phyloP scores from a whole-genome alignment of 2,329 filamentous ascomycete species.

The Calonectria multiphialidica region DNA sequence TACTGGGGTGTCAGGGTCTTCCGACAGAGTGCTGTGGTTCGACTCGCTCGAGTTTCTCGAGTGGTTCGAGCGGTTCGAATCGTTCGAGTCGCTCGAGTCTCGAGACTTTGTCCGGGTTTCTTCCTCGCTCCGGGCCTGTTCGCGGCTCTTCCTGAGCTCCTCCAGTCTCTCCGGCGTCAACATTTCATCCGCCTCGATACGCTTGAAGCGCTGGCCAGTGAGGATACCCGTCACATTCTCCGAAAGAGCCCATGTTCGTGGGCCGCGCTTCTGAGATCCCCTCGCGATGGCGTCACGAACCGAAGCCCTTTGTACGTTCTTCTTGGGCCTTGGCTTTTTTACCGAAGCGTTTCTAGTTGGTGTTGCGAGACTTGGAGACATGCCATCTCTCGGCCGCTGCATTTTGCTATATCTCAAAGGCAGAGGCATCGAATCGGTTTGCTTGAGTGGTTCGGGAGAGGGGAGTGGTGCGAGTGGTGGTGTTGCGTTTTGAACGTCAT shows the following conservation, averaged over 20 bases:
- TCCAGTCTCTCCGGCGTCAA: conserved; percentile 65
- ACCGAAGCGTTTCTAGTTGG: conserved; percentile 47
- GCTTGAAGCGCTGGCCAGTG: conserved; percentile 65
- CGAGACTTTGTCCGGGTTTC: conserved; percentile 15
- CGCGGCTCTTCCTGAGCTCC: conserved; percentile 54
- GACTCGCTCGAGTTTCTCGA: neutral
- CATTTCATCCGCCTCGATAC: conserved; percentile 71
- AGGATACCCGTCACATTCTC: conserved; percentile 71
- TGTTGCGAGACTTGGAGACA: conserved; percentile 27
- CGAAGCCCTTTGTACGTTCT: conserved; percentile 33
- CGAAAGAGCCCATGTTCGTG: conserved; percentile 63
- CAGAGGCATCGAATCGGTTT: conserved; percentile 41
- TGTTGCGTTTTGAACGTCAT: conserved; percentile 17
- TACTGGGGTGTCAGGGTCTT: conserved; percentile 52
- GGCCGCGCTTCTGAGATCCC: conserved; percentile 35
- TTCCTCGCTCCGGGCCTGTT: conserved; percentile 41
- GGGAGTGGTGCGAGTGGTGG: conserved; percentile 34
- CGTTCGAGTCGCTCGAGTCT: neutral
- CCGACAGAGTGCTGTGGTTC: conserved; percentile 32
- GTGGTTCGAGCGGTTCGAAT: neutral
- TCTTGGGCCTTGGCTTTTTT: conserved; percentile 58
- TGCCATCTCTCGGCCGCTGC: conserved; percentile 22
- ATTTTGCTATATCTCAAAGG: conserved; percentile 33
- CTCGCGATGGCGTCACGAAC: conserved; percentile 24
- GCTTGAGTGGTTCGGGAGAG: conserved; percentile 33